Conservation (phyloP, 2,329 filamentous ascomycete genomes). For the Ophiosphaerella herpotricha region DNA sequence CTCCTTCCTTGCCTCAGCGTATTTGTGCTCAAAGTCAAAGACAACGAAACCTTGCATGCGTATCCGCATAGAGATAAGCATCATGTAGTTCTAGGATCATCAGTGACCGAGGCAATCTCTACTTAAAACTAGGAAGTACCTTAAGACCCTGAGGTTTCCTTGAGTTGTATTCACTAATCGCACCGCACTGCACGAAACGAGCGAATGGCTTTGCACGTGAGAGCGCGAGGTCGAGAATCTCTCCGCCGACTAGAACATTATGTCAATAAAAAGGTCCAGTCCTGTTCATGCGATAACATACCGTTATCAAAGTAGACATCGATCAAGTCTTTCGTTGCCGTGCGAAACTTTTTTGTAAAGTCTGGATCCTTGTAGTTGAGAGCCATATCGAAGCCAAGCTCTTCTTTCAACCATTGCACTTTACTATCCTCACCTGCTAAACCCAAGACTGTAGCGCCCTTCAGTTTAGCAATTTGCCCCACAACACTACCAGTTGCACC, state of each 20-base stretch:
- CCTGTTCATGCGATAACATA: constrained; percentile 3
- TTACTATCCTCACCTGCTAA: constrained; percentile 60
- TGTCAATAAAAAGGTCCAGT: constrained; percentile 4
- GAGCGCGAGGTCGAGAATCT: constrained; percentile 54
- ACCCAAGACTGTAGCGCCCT: constrained; percentile 59
- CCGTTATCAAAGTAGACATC: constrained; percentile 58
- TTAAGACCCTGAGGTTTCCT: constrained; percentile 57
- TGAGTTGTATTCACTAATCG: constrained; percentile 52
- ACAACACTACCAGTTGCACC: constrained; percentile 78
- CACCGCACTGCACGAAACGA: constrained; percentile 52
- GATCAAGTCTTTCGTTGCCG: constrained; percentile 54
- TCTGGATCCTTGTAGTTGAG: constrained; percentile 60
- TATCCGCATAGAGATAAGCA: constrained; percentile 51
- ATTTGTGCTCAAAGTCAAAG: constrained; percentile 67
- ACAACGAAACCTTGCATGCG: constrained; percentile 66
- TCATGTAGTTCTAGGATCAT: constrained; percentile 48
- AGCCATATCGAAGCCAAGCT: constrained; percentile 59
- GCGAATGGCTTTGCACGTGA: constrained; percentile 48
- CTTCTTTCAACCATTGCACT: constrained; percentile 59
- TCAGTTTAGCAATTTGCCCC: constrained; percentile 77
- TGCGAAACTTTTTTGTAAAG: constrained; percentile 55
- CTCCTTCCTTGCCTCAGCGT: constrained; percentile 62
- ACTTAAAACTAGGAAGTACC: constrained; percentile 12
- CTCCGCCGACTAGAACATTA: constrained; percentile 49
- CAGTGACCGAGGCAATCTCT: not conserved